phyloP scores from a whole-genome alignment of 371 early-diverging fungal species.

The Aphelidium insulamus region DNA sequence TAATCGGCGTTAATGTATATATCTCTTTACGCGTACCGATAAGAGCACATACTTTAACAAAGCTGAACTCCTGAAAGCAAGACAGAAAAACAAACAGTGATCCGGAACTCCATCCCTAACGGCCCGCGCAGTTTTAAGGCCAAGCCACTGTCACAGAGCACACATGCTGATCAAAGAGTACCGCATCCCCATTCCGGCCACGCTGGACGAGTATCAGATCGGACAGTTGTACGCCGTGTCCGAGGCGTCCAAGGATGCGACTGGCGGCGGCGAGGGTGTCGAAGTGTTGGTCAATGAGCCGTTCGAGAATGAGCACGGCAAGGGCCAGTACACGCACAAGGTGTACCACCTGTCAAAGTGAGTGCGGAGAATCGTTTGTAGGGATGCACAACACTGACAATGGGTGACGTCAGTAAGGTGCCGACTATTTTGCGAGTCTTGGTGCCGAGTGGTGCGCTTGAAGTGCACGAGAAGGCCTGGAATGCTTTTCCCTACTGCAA shows the following conservation, averaged over 20 bases:
- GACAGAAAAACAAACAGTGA: no score
- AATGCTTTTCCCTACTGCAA: slow-evolving; percentile 60
- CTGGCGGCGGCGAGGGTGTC: slow-evolving; percentile 49
- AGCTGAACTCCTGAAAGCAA: no score
- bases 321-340: slow-evolving; percentile 56
- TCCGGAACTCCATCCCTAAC: no score
- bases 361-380: slow-evolving; percentile 2
- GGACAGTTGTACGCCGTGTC: slow-evolving; percentile 50
- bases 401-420: slow-evolving; percentile 18
- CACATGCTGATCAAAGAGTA: slow-evolving; percentile 45
- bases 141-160: no score
- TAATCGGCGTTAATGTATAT: no score
- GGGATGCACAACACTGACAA: no score
- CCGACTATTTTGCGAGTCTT: slow-evolving; percentile 30
- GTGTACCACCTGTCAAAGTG: slow-evolving; percentile 28
- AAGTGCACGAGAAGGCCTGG: slow-evolving; percentile 54
- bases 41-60: no score
- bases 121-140: no score
- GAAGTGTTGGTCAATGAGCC: slow-evolving; percentile 45
- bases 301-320: slow-evolving; percentile 33
- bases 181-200: slow-evolving; percentile 41
- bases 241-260: slow-evolving; percentile 44
- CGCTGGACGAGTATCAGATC: slow-evolving; percentile 40
- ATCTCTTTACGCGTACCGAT: no score
- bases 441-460: slow-evolving; percentile 33